These are phyloP conservation scores for Dryadomyces sulphureus DNA, from an alignment of 2,329 filamentous ascomycete species.

Conservation along the genomic window DNA sequence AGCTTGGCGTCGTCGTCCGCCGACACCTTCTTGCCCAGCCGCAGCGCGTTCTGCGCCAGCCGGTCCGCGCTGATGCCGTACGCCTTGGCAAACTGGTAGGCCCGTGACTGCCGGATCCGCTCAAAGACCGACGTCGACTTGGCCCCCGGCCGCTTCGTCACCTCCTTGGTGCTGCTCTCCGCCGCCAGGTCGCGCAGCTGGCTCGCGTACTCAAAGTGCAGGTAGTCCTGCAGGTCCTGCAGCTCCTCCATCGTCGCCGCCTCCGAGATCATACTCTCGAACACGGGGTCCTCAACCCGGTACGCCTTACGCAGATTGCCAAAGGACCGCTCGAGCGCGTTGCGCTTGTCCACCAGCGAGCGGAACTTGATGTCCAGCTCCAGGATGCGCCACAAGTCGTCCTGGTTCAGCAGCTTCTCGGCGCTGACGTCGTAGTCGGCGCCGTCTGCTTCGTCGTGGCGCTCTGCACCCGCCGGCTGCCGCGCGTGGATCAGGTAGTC, in stretches of 20 bases:
- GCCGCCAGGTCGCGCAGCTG: conserved; percentile 69
- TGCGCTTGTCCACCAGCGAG: conserved; percentile 82
- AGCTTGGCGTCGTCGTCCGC: conserved; percentile 70
- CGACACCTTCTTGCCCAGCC: conserved; percentile 62
- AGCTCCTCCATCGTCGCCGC: conserved; percentile 87
- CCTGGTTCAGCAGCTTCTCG: conserved; percentile 80
- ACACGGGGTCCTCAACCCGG: conserved; percentile 53
- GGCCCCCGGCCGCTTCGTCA: conserved; percentile 67
- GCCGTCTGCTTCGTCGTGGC: conserved; percentile 57
- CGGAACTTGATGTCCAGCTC: conserved; percentile 93
- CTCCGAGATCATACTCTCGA: conserved; percentile 68
- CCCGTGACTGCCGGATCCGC: conserved; percentile 64
- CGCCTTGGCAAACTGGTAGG: conserved; percentile 69
- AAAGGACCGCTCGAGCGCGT: conserved; percentile 65
- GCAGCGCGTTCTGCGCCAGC: conserved; percentile 73
- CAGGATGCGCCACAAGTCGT: conserved; percentile 87
- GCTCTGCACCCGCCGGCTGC: conserved; percentile 45
- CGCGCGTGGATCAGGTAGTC: conserved; percentile 90
- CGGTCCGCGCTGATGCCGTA: conserved; percentile 84
- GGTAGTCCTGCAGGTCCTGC: conserved; percentile 89
- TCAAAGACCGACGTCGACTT: conserved; percentile 66
- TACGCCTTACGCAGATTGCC: conserved; percentile 51
- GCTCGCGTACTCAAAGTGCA: conserved; percentile 82
- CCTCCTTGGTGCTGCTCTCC: conserved; percentile 43
- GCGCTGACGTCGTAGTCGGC: conserved; percentile 62